A percentile compares a stretch with the other conserved stretches of the same genome.
These are phyloP conservation scores for Mrakia blollopis DNA, from an alignment of 768 basidiomycete genomes.

Conservation along the genomic window DNA sequence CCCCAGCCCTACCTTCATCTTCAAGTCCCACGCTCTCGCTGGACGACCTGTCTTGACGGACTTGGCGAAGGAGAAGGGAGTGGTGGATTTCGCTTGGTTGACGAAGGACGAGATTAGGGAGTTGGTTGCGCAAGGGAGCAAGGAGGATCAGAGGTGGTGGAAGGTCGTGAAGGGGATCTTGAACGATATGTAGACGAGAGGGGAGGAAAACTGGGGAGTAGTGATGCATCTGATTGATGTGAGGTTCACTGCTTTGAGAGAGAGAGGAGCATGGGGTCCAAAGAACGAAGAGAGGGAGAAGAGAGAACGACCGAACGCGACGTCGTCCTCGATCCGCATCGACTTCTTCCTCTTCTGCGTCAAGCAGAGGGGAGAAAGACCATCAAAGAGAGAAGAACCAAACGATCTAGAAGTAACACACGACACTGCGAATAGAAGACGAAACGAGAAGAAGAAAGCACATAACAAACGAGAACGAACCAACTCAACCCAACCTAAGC, in stretches of 20 bases:
- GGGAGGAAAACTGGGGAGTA: neutral
- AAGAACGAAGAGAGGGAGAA: too few species aligned
- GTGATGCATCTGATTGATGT: too few species aligned
- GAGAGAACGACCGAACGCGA: neutral
- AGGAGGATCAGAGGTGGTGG: slow-evolving; percentile 24
- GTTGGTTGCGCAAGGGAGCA: slow-evolving; percentile 48
- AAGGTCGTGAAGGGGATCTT: slow-evolving; percentile 13
- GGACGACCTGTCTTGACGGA: slow-evolving; percentile 61
- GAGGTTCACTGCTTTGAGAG: too few species aligned
- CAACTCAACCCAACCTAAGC: neutral
- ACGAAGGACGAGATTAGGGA: slow-evolving; percentile 83
- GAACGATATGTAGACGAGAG: slow-evolving; percentile 1
- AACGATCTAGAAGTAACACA: neutral
- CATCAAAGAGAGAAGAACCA: neutral
- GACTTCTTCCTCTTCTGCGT: neutral
- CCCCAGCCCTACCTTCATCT: slow-evolving; percentile 67
- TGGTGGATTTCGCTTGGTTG: slow-evolving; percentile 84
- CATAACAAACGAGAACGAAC: neutral
- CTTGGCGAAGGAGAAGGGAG: slow-evolving; percentile 48
- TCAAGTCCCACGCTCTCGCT: slow-evolving; percentile 86
- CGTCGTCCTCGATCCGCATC: neutral
- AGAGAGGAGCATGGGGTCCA: too few species aligned
- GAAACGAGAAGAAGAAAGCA: neutral
- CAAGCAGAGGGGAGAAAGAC: neutral
- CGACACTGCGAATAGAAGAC: too few species aligned